Evolutionary conservation across 805 yeast genomes (phyloP), one percentile per base, ranked within the genome.

Genomic region (Saccharomyces jurei): DNA sequence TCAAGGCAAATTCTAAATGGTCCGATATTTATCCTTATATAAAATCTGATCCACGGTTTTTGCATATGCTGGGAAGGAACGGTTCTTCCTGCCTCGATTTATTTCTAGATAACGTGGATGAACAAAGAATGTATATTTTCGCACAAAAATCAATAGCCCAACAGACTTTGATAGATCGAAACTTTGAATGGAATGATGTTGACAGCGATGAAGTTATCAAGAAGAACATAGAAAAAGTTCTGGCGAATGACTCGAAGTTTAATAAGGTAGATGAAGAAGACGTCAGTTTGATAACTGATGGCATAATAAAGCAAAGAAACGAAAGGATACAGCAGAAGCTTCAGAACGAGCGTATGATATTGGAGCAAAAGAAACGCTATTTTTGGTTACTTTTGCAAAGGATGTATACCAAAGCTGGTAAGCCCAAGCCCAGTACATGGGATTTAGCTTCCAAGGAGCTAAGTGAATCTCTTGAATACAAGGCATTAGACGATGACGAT

Each of bases 41-140:
- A 1, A 80, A 80, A 55, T 77, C 79, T 31, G 86, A 84, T 56
- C 74, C 73, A 49, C 71, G 81, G 14, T 89, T 86, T 63, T 62
- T 79, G 14, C 81, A 77, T 25, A 58, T 89, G 41, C 75, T 89
- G 54, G 96, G 95, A 0, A 77, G 90, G 52, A 75, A 79, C 48
- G 96, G 96, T 0, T 89, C 96, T 0, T 77, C 83, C 1, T 86
- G 96, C 0, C 63, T 84, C 46, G 96, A 89, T 58, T 69, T 87
- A 46, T 89, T 86, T 66, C 79, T 88, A 80, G 96, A 90, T 66
- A 62, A 79, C 0, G 76, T 86, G 2, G 90, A 86, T 60, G 84
- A 81, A 54, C 82, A 81, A 60, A 76, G 78, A 32, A 79, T 82
- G 52, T 63, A 75, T 1, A 64, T 87, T 48, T 78, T 77, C 56